A percentile compares a stretch with the other conserved stretches of the same genome.
Evolutionary conservation across 208 protist genomes (phyloP).

Genomic region (Acanthamoeba lugdunensis): DNA sequence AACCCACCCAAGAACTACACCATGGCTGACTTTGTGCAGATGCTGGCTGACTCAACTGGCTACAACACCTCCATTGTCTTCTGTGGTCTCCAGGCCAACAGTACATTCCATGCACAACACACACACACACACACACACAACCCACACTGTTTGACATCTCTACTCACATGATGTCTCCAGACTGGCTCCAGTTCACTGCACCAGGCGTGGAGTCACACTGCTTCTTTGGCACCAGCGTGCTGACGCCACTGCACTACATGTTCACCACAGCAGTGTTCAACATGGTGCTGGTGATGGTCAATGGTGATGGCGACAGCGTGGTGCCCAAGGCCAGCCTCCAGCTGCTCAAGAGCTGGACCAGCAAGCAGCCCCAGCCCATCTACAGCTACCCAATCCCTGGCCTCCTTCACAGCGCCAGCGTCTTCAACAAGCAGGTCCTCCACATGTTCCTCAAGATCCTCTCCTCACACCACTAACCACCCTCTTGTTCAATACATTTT

Average conservation of each 20-base stretch:
- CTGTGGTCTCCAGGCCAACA: not conserved
- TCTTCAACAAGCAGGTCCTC: constrained; percentile 2
- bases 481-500: too few relatives aligned
- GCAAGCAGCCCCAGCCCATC: constrained; percentile 20
- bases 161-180: not conserved
- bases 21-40: not conserved
- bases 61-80: not conserved
- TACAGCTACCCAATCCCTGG: constrained; percentile 1
- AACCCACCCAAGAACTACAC: constrained; percentile 23
- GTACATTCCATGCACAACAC: not conserved
- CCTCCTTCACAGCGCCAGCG: not conserved
- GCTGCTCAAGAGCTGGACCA: not conserved
- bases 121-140: too few relatives aligned
- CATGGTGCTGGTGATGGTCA: not conserved
- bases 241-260: not conserved
- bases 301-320: not conserved
- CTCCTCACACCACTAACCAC: not conserved
- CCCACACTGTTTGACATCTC: too few relatives aligned
- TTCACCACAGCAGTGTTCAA: not conserved
- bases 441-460: constrained; percentile 39
- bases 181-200: not conserved
- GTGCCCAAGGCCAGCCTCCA: not conserved
- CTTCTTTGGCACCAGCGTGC: constrained; percentile 24
- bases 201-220: not conserved
- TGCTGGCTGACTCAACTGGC: not conserved